These are phyloP conservation scores for Nicotiana benthamiana DNA, from an alignment of 257 asterid genomes.

Conservation along the genomic window DNA sequence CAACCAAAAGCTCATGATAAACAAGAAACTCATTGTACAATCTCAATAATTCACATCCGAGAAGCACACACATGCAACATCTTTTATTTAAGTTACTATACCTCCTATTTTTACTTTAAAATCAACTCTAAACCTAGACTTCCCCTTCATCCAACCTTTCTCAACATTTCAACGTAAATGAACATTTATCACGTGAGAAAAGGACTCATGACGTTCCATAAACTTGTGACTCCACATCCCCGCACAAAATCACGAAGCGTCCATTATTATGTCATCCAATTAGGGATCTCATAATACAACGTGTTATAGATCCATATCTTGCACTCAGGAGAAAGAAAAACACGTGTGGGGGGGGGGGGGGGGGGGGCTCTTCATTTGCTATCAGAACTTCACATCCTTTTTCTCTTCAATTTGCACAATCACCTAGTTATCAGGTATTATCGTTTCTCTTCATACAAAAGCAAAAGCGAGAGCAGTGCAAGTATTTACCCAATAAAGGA, in stretches of 20 bases:
- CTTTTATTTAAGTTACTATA: not conserved
- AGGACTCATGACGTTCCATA: not conserved
- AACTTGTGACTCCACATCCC: not conserved
- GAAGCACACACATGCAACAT: not conserved
- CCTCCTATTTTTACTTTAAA: not conserved
- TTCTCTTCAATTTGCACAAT: not conserved
- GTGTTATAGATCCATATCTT: not conserved
- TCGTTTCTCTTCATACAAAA: not conserved
- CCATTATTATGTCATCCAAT: not conserved
- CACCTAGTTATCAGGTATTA: not conserved
- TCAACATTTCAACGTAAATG: not conserved
- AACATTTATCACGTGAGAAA: not conserved
- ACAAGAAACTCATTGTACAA: not conserved
- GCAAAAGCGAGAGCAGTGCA: not conserved
- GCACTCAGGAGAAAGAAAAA: not conserved
- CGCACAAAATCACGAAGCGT: not conserved
- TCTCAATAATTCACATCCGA: not conserved
- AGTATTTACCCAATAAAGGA: constrained; percentile 58
- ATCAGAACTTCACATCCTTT: not conserved
- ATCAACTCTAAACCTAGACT: not conserved
- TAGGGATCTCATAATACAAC: not conserved
- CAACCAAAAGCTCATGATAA: not conserved
- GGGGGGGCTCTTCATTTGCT: not conserved
- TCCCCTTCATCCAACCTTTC: not conserved
- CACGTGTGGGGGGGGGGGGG: too few relatives aligned